Percentiles rank a stretch among this genome's conserved stretches.
Evolutionary conservation across 179 eudicot genomes (phyloP).

Genomic region (Silene vulgaris): DNA sequence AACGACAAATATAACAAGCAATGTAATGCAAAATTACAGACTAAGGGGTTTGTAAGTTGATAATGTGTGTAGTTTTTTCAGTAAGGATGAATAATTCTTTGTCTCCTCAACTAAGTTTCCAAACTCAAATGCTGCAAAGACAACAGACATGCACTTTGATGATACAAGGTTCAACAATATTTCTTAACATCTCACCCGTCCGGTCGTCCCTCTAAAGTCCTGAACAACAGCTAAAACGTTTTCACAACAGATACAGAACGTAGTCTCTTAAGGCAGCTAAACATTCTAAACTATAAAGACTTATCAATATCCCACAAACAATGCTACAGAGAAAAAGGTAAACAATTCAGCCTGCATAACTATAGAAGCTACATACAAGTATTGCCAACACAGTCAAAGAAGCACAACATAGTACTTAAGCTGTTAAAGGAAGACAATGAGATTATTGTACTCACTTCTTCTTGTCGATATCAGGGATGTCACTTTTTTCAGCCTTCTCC

Average conservation of each 20-base stretch:
- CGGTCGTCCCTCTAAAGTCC: no score
- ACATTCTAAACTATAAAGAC: neutral
- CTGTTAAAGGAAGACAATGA: neutral
- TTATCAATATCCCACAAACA: neutral
- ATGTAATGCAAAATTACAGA: no score
- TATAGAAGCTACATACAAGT: neutral
- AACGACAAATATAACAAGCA: no score
- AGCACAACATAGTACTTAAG: neutral
- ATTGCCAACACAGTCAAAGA: neutral
- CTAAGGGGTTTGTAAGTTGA: no score
- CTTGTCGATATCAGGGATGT: slow-evolving; percentile 62
- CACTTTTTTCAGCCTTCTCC: slow-evolving; percentile 67
- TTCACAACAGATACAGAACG: neutral
- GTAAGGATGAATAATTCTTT: no score
- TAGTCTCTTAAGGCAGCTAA: neutral
- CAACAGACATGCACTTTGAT: no score
- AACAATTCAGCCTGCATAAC: neutral
- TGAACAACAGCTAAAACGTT: neutral
- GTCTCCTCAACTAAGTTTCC: no score
- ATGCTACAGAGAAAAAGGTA: neutral
- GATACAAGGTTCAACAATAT: no score
- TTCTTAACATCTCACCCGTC: no score
- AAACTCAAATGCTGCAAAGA: no score
- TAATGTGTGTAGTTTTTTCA: no score
- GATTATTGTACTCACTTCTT: slow-evolving; percentile 42